Evolutionary conservation across 306 rosid genomes (phyloP).

Genomic region (Adenanthera pavonina): DNA sequence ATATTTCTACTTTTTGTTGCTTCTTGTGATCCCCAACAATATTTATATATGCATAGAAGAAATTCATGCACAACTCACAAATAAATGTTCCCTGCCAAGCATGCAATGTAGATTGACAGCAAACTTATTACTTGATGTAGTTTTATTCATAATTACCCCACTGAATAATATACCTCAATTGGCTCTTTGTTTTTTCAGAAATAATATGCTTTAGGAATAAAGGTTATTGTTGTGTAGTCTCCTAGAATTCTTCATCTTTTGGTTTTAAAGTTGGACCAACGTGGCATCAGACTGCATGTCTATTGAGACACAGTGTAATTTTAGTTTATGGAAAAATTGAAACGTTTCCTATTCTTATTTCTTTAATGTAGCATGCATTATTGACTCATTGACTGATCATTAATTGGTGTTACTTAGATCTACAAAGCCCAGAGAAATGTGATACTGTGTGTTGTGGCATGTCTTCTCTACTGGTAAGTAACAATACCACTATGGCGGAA

Average conservation of each 20-base stretch:
- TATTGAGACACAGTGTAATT: neutral
- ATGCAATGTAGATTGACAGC: neutral
- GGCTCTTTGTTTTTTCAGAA: neutral
- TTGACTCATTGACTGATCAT: constrained; percentile 11
- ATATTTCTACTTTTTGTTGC: neutral
- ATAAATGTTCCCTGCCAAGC: neutral
- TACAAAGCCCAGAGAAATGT: constrained; percentile 79
- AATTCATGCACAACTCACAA: neutral
- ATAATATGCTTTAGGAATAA: neutral
- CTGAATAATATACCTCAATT: neutral
- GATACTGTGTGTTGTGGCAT: constrained; percentile 60
- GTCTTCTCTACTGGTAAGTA: constrained; percentile 72
- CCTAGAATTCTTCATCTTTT: neutral
- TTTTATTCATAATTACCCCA: neutral
- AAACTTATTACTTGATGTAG: neutral
- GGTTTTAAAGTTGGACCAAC: neutral
- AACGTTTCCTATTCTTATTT: neutral
- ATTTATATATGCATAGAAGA: neutral
- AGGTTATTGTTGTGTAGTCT: neutral
- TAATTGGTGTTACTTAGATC: constrained; percentile 45
- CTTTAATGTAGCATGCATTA: neutral
- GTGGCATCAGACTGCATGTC: neutral
- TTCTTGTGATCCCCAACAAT: neutral
- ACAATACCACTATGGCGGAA: neutral
- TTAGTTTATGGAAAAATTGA: neutral